Base-by-base conservation (phyloP, 2,329 filamentous ascomycete species). In the Hypoxylon sp. region DNA sequence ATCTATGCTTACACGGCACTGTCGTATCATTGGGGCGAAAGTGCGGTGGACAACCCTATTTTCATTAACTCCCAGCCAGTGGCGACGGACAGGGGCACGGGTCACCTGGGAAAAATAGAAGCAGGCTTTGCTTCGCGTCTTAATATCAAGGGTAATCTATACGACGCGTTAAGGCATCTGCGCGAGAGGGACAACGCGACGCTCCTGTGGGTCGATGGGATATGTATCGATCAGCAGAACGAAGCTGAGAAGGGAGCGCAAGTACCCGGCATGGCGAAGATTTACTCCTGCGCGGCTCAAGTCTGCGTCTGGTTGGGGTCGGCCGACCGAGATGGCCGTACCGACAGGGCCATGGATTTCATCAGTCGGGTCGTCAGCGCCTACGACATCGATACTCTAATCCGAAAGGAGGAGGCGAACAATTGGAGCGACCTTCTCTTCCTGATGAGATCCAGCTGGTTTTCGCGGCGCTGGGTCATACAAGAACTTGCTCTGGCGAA, bases 401-500 rank as follows among this genome's bases (percentile, higher is more conserved):
- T 43, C 39, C 26, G n/a, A 19, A 26, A 46, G 5, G 26, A 41
- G 2, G 15, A 37, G 5, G 34, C 20, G 3, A 19, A 54, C 13
- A 54, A 50, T 7, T 64, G 57, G 62, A 43, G 30, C 6, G 52
- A 47, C 22, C 62, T 64, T 11, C 22, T 52, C 17, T 49, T 47
- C 6, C 20, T 64, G 7, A 54, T 61, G 47, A 32, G 24, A 8
- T 39, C n/a, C 24, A 30, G 41, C 11, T 65, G 63, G 63, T 63
- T 65, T 17, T 62, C 55, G 15, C 59, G 63, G 13, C 63, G 63
- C 19, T 65, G 63, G 63, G 52, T 65, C 3, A 51, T 65, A 10
- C 63, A 65, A 30, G 63, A 65, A 30, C 7, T 65, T 10, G 44
- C 59, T 1, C 37, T 62, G 10, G 54, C 59, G 6, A 30, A 43